phyloP scores from a whole-genome alignment of 2,329 filamentous ascomycete genomes.

The Venturia aucupariae region DNA sequence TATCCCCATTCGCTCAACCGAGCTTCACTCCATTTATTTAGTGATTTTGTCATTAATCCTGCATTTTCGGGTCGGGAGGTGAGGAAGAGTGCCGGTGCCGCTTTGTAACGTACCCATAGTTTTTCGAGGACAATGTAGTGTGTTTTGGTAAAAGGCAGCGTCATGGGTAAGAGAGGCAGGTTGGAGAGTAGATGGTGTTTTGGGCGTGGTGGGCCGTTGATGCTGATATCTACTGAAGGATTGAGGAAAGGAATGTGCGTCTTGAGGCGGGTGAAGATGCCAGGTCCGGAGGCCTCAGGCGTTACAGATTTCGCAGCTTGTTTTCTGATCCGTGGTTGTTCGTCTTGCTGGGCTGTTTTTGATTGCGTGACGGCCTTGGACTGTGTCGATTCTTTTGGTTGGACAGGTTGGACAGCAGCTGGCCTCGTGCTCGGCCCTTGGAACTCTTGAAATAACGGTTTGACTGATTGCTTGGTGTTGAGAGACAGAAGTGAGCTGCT shows the following conservation, averaged over 20 bases:
- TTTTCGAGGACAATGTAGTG: slow-evolving; percentile 31
- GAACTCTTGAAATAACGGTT: background rate
- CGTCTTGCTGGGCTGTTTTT: background rate
- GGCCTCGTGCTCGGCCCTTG: background rate
- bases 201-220: background rate
- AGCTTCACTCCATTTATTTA: background rate
- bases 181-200: slow-evolving; percentile 9
- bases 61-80: slow-evolving; percentile 15
- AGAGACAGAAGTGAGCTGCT: background rate
- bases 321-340: background rate
- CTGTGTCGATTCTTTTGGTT: background rate
- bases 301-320: background rate
- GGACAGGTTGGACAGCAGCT: background rate
- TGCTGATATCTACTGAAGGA: background rate
- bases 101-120: slow-evolving; percentile 26
- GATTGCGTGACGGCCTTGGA: background rate
- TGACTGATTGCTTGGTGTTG: background rate
- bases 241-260: slow-evolving; percentile 1
- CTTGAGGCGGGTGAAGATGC: slow-evolving; percentile 6
- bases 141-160: slow-evolving; percentile 32
- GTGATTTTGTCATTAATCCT: background rate
- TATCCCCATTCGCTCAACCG: slow-evolving; percentile 24
- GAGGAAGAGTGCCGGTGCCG: slow-evolving; percentile 25
- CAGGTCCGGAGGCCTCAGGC: background rate
- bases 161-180: slow-evolving; percentile 22